Base-by-base conservation (phyloP, 2,329 filamentous ascomycete species). In the Nannizziopsis barbatae region DNA sequence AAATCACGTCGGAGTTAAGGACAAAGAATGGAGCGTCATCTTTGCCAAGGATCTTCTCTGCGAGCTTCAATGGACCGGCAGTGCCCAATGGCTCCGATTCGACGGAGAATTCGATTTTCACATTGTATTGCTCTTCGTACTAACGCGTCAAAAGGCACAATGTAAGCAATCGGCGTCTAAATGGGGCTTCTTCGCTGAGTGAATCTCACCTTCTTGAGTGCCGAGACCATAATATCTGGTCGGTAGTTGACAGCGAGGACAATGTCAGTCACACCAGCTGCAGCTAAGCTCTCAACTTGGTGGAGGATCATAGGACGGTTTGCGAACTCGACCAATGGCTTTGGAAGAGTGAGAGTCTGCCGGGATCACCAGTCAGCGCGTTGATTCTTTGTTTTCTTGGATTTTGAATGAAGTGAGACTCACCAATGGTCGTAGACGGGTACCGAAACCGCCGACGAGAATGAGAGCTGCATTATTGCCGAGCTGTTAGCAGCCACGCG, bases 301-400 rank as follows among this genome's bases (percentile, higher is more conserved):
- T 96, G 90, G 63, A 93, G 78, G 69, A 98, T 96, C 90, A 98
- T 98, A 66, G 89, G 92, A 73, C 92, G 90, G 79, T 98, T 98
- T 65, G 81, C 88, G 65, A 98, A 98, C 73, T 98, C 90, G 63
- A 98, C 92, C 58, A 98, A 79, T 57, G 92, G 90, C 72, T 96
- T 98, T 54, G 90, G 90, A 58, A 95, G 85, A 45, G 92, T 95
- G 65, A 98, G 81, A 60, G 90, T 98, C 87, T 94, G 66, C 47
- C 22, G 37, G n/a, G n/a, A 14, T 9, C 14, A n/a, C 14, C 14
- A 14, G 43, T 52, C 39, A 52, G 50, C 30, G 11, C 4, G 17
- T 17, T 3, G 12, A 15, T 32, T 11, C 5, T 30, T 12, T 10
- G 12, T 33, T 33, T 17, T 31, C n/a, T 17, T 22, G 40, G 14